Conservation (phyloP, 371 early-diverging fungal species). For the Ordospora colligata region DNA sequence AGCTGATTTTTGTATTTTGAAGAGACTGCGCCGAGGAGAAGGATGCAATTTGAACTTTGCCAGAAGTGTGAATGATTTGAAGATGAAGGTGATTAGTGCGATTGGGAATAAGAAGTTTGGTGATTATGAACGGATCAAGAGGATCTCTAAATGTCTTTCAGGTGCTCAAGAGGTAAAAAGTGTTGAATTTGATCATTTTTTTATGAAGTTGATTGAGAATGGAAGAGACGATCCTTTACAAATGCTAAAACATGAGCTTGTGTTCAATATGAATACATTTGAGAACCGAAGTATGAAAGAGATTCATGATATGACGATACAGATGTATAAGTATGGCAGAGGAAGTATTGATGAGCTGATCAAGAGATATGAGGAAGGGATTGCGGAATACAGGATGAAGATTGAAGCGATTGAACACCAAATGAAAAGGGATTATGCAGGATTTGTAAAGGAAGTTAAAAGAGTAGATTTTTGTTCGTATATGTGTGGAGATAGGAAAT, state of each 20-base stretch:
- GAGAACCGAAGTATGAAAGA: conserved; percentile 17
- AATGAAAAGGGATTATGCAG: conserved; percentile 27
- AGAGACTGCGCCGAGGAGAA: neutral
- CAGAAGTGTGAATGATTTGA: neutral
- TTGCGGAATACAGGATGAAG: neutral
- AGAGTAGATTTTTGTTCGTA: conserved; percentile 22
- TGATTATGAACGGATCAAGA: neutral
- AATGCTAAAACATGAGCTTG: neutral
- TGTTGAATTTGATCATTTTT: conserved; percentile 3
- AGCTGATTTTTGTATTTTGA: neutral
- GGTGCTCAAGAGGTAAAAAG: neutral
- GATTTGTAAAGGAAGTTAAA: conserved; percentile 6
- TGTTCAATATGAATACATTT: neutral
- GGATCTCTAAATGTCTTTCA: neutral
- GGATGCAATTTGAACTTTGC: neutral
- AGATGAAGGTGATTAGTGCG: neutral
- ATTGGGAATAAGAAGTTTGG: neutral
- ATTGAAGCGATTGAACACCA: conserved; percentile 6
- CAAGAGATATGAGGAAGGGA: neutral
- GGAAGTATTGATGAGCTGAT: conserved; percentile 8
- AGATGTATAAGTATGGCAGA: conserved; percentile 43
- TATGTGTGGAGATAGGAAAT: conserved; percentile 3
- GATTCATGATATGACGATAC: neutral
- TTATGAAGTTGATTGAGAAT: neutral
- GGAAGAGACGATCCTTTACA: conserved; percentile 31